phyloP scores from a whole-genome alignment of 352 stramenopile species.

The Pythium monospermum region DNA sequence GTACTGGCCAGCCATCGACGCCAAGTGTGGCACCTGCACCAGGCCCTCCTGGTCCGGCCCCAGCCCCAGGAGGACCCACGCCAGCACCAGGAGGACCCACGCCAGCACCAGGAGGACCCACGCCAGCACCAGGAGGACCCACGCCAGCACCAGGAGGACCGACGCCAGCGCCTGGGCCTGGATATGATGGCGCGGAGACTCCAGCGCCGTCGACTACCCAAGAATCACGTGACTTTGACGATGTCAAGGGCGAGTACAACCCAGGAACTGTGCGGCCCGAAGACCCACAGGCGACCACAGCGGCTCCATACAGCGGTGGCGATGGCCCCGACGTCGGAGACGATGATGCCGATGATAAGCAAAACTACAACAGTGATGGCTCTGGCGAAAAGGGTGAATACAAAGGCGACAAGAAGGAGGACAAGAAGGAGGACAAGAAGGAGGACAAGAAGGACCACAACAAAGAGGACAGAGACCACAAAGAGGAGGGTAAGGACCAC shows the following conservation, averaged over 20 bases:
- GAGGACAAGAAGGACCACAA: too few relatives aligned
- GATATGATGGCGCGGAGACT: too few relatives aligned
- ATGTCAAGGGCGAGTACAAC: not conserved
- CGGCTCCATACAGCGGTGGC: not conserved
- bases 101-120: too few relatives aligned
- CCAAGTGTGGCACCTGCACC: not conserved
- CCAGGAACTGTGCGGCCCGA: constrained; percentile 1
- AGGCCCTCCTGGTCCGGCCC: not conserved
- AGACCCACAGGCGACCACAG: not conserved
- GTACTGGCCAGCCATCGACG: not conserved
- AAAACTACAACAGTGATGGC: not conserved
- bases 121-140: too few relatives aligned
- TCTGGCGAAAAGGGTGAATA: not conserved
- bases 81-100: too few relatives aligned
- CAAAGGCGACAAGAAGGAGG: too few relatives aligned
- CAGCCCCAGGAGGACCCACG: too few relatives aligned
- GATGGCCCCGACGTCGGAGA: constrained; percentile 2
- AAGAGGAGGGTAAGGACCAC: too few relatives aligned
- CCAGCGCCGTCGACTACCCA: not conserved
- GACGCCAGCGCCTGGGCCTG: too few relatives aligned
- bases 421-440: too few relatives aligned
- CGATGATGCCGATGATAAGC: not conserved
- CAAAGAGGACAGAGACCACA: too few relatives aligned
- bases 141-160: too few relatives aligned
- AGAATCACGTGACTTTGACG: not conserved